Percentiles rank a stretch among this genome's conserved stretches.
Evolutionary conservation across 2,329 filamentous ascomycete genomes (phyloP).

Genomic region (Microdochium bolleyi): DNA sequence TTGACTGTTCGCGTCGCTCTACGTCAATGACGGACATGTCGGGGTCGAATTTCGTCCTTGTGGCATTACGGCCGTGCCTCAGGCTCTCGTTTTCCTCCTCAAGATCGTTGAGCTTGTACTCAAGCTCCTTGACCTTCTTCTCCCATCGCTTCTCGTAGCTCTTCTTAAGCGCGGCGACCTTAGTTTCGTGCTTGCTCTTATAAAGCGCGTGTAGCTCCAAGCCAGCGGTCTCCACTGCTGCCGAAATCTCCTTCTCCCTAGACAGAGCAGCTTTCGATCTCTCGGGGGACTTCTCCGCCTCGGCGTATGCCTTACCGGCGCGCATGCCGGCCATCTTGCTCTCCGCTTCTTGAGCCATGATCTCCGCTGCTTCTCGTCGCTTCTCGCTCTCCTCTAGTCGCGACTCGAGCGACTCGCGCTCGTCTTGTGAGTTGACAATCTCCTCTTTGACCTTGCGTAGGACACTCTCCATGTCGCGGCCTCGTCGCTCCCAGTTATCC

Average conservation of each 20-base stretch:
- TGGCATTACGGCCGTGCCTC: conserved; percentile 55
- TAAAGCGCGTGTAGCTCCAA: conserved; percentile 87
- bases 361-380: conserved; percentile 64
- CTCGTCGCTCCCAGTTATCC: conserved; percentile 75
- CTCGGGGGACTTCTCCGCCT: conserved; percentile 27
- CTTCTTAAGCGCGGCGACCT: conserved; percentile 83
- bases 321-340: conserved; percentile 69
- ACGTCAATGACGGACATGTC: conserved; percentile 36
- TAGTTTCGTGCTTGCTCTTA: conserved; percentile 95
- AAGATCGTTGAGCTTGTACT: conserved; percentile 61
- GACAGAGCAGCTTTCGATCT: conserved; percentile 26
- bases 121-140: conserved; percentile 75
- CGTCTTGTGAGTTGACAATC: conserved; percentile 68
- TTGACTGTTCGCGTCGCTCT: conserved; percentile 48
- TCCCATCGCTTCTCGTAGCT: conserved; percentile 83
- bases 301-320: conserved; percentile 44
- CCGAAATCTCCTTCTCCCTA: conserved; percentile 62
- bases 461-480: conserved; percentile 77
- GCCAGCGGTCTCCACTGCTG: conserved; percentile 81
- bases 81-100: conserved; percentile 69
- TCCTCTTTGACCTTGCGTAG: conserved; percentile 75
- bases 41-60: conserved; percentile 51
- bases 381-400: conserved; percentile 73
- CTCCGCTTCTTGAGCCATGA: conserved; percentile 67
- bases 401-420: conserved; percentile 69